These are phyloP conservation scores for Camelina hispida DNA, from an alignment of 345 rosid species.

Conservation along the genomic window DNA sequence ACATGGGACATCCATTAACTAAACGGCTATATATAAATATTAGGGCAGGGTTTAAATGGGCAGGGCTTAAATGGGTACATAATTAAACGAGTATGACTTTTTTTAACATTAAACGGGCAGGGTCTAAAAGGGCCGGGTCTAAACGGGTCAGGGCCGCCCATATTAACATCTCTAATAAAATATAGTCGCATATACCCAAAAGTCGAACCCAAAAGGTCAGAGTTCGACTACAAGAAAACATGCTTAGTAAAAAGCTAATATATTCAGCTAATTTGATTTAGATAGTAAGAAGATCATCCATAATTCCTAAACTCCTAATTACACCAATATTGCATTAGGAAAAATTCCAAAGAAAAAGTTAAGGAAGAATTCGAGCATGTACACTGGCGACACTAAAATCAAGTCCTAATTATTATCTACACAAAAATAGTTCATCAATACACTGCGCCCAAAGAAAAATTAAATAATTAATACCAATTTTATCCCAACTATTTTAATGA, in stretches of 20 bases:
- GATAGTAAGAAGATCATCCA: neutral
- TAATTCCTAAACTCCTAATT: neutral
- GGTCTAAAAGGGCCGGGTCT: too few species aligned
- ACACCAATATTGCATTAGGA: neutral
- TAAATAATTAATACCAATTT: too few species aligned
- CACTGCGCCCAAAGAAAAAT: conserved; percentile 20
- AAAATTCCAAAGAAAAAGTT: neutral
- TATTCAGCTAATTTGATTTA: neutral
- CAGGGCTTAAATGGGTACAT: too few species aligned
- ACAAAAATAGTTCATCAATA: neutral
- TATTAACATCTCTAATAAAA: too few species aligned
- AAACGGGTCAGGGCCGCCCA: too few species aligned
- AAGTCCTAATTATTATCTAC: conserved; percentile 1
- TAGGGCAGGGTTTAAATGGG: too few species aligned
- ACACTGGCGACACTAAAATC: conserved; percentile 1
- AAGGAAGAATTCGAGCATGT: neutral
- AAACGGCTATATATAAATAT: too few species aligned
- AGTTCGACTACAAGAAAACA: neutral
- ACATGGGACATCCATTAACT: too few species aligned
- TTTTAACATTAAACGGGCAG: too few species aligned
- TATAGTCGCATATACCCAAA: too few species aligned
- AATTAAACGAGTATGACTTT: too few species aligned
- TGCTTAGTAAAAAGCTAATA: conserved; percentile 7
- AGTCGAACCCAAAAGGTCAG: neutral
- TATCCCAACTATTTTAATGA: too few species aligned